These are phyloP conservation scores for Hypoxylon fuscum DNA, from an alignment of 495 filamentous ascomycete genomes.

Conservation along the genomic window DNA sequence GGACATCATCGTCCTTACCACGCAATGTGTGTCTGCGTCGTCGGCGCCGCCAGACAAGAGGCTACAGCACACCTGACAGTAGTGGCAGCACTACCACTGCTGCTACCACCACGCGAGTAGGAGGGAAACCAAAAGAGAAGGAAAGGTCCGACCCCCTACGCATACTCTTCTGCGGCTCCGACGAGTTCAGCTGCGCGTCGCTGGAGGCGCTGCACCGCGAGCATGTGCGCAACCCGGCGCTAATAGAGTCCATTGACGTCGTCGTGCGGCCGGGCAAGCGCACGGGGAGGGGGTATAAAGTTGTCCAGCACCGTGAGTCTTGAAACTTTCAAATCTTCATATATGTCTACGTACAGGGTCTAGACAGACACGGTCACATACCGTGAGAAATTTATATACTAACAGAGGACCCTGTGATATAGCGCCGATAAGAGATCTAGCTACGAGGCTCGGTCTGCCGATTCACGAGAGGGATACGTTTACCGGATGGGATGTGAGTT, in stretches of 20 bases:
- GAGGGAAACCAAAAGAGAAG: neutral
- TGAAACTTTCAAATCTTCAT: neutral
- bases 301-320: constrained; percentile 70
- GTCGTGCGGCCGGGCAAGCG: constrained; percentile 81
- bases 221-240: constrained; percentile 57
- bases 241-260: constrained; percentile 86
- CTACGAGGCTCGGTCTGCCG: constrained; percentile 67
- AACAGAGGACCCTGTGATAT: constrained; percentile 7
- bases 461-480: constrained; percentile 83
- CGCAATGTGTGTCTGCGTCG: neutral
- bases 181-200: constrained; percentile 86
- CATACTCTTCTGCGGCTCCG: constrained; percentile 96
- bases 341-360: neutral
- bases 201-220: constrained; percentile 75
- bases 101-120: neutral
- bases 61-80: neutral
- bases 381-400: constrained; percentile 11
- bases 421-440: constrained; percentile 81
- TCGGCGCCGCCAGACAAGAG: constrained; percentile 4
- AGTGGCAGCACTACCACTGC: neutral
- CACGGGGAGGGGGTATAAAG: constrained; percentile 76
- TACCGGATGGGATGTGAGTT: constrained; percentile 76
- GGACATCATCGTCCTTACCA: neutral
- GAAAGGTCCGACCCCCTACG: constrained; percentile 67
- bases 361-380: constrained; percentile 10